phyloP scores from a whole-genome alignment of 1,284 basidiomycete species.

The Naganishia liquefaciens region DNA sequence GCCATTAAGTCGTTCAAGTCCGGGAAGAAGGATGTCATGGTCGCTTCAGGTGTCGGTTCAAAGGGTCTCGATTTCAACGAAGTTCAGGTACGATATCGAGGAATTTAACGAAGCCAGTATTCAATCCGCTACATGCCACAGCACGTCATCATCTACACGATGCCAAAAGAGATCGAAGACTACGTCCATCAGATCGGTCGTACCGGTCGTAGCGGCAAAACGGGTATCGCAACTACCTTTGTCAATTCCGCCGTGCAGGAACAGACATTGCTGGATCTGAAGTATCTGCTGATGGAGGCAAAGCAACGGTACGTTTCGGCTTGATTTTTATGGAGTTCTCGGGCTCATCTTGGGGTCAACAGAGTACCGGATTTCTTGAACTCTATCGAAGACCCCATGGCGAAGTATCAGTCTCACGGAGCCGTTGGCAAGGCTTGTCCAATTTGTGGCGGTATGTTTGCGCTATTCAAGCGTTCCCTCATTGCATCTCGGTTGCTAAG shows the following conservation, averaged over 20 bases:
- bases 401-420: constrained; percentile 58
- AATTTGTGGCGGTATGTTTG: constrained; percentile 76
- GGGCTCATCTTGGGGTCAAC: constrained; percentile 2
- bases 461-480: background rate
- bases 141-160: constrained; percentile 67
- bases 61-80: constrained; percentile 99
- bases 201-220: constrained; percentile 95
- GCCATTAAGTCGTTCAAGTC: constrained; percentile 97
- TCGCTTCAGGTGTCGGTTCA: constrained; percentile 93
- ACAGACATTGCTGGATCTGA: constrained; percentile 93
- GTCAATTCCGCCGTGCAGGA: constrained; percentile 96
- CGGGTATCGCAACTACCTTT: constrained; percentile 99
- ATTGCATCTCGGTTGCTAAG: background rate
- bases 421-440: constrained; percentile 82
- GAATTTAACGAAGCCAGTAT: background rate
- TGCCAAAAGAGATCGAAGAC: constrained; percentile 97
- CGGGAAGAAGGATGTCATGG: constrained; percentile 98
- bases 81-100: constrained; percentile 85
- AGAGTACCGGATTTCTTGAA: constrained; percentile 95
- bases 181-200: constrained; percentile 98
- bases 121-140: constrained; percentile 23
- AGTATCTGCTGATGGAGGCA: constrained; percentile 94
- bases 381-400: constrained; percentile 87
- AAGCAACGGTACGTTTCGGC: constrained; percentile 76
- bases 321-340: background rate